Conservation (phyloP, 306 rosid species). For the Erythrophleum fordii region DNA sequence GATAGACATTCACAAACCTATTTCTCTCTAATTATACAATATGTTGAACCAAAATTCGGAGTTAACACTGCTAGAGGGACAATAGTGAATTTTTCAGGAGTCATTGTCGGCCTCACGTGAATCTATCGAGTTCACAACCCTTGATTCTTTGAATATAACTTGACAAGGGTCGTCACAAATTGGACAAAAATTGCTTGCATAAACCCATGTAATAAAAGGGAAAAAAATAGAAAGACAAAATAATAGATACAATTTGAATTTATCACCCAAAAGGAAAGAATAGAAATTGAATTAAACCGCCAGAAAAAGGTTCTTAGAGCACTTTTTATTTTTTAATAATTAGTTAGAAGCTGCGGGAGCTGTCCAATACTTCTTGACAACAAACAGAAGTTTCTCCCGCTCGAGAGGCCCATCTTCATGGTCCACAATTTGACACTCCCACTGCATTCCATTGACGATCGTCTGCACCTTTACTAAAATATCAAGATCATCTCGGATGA, state of each 20-base stretch:
- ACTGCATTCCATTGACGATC: constrained; percentile 58
- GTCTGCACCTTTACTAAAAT: constrained; percentile 59
- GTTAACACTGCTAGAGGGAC: too few relatives aligned
- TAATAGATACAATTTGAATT: not conserved
- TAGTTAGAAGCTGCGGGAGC: constrained; percentile 51
- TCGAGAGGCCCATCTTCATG: constrained; percentile 81
- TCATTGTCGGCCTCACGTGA: too few relatives aligned
- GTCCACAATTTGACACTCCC: constrained; percentile 84
- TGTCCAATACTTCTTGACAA: constrained; percentile 86
- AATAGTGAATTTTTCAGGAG: too few relatives aligned
- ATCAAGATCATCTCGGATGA: constrained; percentile 77
- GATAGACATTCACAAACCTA: too few relatives aligned
- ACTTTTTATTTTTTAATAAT: too few relatives aligned
- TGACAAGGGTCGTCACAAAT: not conserved
- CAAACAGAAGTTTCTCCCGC: constrained; percentile 69
- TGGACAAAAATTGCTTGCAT: not conserved
- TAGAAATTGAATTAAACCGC: too few relatives aligned
- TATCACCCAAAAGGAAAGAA: too few relatives aligned
- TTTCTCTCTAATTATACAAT: too few relatives aligned
- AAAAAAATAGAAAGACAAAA: not conserved
- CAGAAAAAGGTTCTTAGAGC: too few relatives aligned
- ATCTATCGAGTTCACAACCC: not conserved
- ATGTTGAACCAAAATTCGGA: too few relatives aligned
- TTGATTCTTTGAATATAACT: constrained; percentile 20
- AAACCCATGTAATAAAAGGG: not conserved